Evolutionary conservation across 495 filamentous ascomycete species (phyloP).

Genomic region (Penicillium manginii): DNA sequence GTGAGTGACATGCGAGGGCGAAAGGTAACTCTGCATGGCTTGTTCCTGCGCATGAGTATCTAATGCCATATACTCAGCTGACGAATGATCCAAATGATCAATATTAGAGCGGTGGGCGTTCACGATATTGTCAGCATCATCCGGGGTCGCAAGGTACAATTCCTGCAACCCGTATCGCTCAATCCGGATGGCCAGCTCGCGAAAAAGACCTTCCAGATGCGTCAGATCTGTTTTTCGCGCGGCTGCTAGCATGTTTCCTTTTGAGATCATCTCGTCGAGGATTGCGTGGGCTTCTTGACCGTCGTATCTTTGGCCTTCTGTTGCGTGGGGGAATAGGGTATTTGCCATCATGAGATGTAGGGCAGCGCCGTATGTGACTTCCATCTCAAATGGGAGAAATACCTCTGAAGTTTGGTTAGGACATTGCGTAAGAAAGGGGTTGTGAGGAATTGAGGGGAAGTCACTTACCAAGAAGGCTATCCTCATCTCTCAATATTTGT

Average conservation of each 20-base stretch:
- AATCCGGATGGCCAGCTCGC: constrained; percentile 21
- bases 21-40: no score
- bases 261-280: constrained; percentile 41
- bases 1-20: not conserved
- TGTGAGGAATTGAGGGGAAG: not conserved
- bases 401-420: constrained; percentile 34
- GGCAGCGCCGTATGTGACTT: constrained; percentile 41
- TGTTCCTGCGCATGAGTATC: no score
- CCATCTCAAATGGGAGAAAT: constrained; percentile 45
- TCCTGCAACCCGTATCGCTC: constrained; percentile 22
- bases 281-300: constrained; percentile 28
- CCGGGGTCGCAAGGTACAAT: constrained; percentile 12
- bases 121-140: not conserved
- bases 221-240: constrained; percentile 32
- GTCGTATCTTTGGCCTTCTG: constrained; percentile 22
- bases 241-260: constrained; percentile 35
- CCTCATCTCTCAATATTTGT: constrained; percentile 35
- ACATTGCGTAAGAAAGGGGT: not conserved
- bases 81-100: not conserved
- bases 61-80: no score
- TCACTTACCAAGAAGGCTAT: constrained; percentile 37
- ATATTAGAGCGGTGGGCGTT: not conserved
- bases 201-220: constrained; percentile 30
- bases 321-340: constrained; percentile 31
- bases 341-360: constrained; percentile 36